These are phyloP conservation scores for Amaranthus tricolor DNA, from an alignment of 179 eudicot genomes.

Conservation along the genomic window DNA sequence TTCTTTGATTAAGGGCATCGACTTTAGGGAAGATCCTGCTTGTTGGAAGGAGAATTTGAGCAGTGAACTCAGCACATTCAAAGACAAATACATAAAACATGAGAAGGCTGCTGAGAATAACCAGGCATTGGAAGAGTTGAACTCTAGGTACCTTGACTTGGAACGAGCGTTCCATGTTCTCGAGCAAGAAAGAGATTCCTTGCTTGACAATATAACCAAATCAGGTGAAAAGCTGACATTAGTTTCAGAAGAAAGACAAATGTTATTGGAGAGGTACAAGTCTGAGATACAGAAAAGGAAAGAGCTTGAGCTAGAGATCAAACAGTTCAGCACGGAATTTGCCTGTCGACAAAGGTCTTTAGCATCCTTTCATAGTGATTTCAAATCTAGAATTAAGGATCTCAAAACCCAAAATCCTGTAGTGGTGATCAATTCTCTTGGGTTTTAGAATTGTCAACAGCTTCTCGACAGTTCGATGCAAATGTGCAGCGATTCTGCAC, in stretches of 20 bases:
- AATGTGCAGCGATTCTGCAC: not conserved
- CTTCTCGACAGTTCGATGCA: not conserved
- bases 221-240: slow-evolving; percentile 42
- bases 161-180: slow-evolving; percentile 55
- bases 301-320: slow-evolving; percentile 65
- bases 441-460: slow-evolving; percentile 32
- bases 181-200: slow-evolving; percentile 62
- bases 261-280: slow-evolving; percentile 48
- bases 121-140: slow-evolving; percentile 52
- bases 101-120: slow-evolving; percentile 47
- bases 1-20: slow-evolving; percentile 52
- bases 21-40: slow-evolving; percentile 52
- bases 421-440: slow-evolving; percentile 52
- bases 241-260: slow-evolving; percentile 52
- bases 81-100: slow-evolving; percentile 51
- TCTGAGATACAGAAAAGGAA: slow-evolving; percentile 59
- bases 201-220: slow-evolving; percentile 43
- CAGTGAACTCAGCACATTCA: slow-evolving; percentile 46
- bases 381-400: slow-evolving; percentile 52
- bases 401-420: slow-evolving; percentile 43
- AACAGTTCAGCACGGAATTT: slow-evolving; percentile 54
- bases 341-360: slow-evolving; percentile 56
- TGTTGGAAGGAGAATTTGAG: slow-evolving; percentile 61
- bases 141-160: slow-evolving; percentile 44
- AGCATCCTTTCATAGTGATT: slow-evolving; percentile 57